Percentiles rank a stretch among this genome's conserved stretches.
Evolutionary conservation across 495 filamentous ascomycete species (phyloP).

Genomic region (Daldinia caldariorum): DNA sequence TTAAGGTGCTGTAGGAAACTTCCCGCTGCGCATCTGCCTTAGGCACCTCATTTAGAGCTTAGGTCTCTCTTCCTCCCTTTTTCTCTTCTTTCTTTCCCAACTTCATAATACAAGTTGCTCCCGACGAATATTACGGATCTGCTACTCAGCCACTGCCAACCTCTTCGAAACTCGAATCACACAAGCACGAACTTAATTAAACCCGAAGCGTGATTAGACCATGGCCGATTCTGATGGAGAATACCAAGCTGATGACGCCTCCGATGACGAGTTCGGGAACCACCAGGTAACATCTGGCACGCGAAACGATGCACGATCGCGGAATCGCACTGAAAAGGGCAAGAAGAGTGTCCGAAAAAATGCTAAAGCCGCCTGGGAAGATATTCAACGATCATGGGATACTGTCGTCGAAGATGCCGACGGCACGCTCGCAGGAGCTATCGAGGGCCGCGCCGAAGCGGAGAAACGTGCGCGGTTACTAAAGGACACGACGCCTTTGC

Average conservation of each 20-base stretch:
- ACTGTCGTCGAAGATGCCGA: conserved; percentile 55
- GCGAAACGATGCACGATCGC: conserved; percentile 32
- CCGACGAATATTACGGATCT: neutral
- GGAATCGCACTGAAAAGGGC: conserved; percentile 42
- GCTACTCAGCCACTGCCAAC: neutral
- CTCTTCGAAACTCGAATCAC: neutral
- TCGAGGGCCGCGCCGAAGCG: conserved; percentile 54
- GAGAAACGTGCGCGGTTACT: conserved; percentile 67
- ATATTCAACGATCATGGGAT: conserved; percentile 61
- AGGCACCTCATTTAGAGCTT: conserved; percentile 5
- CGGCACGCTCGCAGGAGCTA: conserved; percentile 50
- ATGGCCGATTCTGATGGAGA: conserved; percentile 88
- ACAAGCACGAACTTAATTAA: neutral
- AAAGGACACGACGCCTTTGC: conserved; percentile 91
- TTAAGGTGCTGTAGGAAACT: conserved; percentile 30
- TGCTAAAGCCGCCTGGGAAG: conserved; percentile 58
- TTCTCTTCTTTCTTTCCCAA: conserved; percentile 12
- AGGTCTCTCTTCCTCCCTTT: neutral
- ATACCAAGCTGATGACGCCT: conserved; percentile 75
- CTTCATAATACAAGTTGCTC: neutral
- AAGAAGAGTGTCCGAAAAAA: conserved; percentile 46
- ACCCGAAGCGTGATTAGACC: conserved; percentile 11
- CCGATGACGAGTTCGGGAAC: conserved; percentile 77
- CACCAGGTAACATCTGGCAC: conserved; percentile 56
- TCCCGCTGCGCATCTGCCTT: conserved; percentile 2